A percentile compares a stretch with the other conserved stretches of the same genome.
phyloP scores from a whole-genome alignment of 75 land plant genomes.

The Sequoiadendron giganteum region DNA sequence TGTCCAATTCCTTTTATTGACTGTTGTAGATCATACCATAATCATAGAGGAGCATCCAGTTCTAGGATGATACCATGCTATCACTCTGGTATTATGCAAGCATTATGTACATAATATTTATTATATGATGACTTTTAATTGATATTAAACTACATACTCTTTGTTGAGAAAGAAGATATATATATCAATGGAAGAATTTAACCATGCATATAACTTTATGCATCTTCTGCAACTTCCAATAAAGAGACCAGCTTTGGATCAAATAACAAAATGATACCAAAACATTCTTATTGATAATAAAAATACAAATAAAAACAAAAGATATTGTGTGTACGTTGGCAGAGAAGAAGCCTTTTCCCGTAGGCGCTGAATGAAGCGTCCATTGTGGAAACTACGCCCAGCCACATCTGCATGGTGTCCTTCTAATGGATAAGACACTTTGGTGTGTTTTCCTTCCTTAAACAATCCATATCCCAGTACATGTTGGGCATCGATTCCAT shows the following conservation, averaged over 20 bases:
- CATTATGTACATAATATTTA: neutral
- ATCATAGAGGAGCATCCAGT: neutral
- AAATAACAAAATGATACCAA: neutral
- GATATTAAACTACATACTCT: neutral
- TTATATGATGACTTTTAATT: no score
- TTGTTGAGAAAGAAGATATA: no score
- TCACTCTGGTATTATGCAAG: neutral
- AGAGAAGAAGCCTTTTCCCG: conserved; percentile 78
- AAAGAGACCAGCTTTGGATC: neutral
- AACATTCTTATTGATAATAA: no score
- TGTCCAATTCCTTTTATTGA: neutral
- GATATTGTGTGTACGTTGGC: conserved; percentile 48
- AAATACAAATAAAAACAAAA: neutral
- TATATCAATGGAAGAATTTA: neutral
- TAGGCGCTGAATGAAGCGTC: conserved; percentile 90
- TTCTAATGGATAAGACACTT: conserved; percentile 83
- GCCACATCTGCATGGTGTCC: conserved; percentile 69
- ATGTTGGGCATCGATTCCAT: conserved; percentile 85
- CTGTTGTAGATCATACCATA: neutral
- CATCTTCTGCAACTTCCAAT: neutral
- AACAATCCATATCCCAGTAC: conserved; percentile 91
- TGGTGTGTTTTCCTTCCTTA: conserved; percentile 76
- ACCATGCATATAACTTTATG: neutral
- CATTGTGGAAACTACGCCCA: conserved; percentile 96
- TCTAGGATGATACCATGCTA: neutral